Evolutionary conservation across 768 basidiomycete species (phyloP).

Genomic region (Mycena rebaudengoi): DNA sequence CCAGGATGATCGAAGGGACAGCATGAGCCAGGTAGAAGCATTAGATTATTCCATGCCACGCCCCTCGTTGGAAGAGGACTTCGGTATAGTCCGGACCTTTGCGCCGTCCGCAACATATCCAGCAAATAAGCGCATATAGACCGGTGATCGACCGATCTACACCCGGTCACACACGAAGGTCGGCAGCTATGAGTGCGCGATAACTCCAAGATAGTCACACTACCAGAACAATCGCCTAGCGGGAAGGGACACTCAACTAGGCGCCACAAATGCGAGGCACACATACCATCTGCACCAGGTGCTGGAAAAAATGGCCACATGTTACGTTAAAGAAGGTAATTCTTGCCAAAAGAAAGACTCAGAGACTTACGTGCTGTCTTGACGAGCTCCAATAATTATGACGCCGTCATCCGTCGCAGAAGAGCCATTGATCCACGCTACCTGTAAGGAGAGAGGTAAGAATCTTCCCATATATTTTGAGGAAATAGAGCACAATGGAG

Average conservation of each 20-base stretch:
- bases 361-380: conserved; percentile 64
- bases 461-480: conserved; percentile 7
- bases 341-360: conserved; percentile 15
- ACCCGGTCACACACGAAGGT: conserved; percentile 70
- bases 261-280: conserved; percentile 18
- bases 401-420: conserved; percentile 66
- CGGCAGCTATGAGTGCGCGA: conserved; percentile 71
- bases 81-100: too few species aligned
- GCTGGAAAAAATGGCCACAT: conserved; percentile 81
- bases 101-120: too few species aligned
- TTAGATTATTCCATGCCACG: too few species aligned
- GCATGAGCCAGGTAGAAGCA: too few species aligned
- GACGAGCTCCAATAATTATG: conserved; percentile 82
- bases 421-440: conserved; percentile 80
- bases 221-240: conserved; percentile 80
- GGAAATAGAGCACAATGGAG: conserved; percentile 60
- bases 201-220: conserved; percentile 84
- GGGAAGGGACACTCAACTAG: conserved; percentile 36
- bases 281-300: conserved; percentile 67
- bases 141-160: too few species aligned
- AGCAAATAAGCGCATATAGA: too few species aligned
- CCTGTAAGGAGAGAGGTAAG: conserved; percentile 52
- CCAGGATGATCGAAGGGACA: too few species aligned
- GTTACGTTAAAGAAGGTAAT: conserved; percentile 60
- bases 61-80: too few species aligned